Evolutionary conservation across 2,329 filamentous ascomycete species (phyloP).

Genomic region (Zasmidium angulare): DNA sequence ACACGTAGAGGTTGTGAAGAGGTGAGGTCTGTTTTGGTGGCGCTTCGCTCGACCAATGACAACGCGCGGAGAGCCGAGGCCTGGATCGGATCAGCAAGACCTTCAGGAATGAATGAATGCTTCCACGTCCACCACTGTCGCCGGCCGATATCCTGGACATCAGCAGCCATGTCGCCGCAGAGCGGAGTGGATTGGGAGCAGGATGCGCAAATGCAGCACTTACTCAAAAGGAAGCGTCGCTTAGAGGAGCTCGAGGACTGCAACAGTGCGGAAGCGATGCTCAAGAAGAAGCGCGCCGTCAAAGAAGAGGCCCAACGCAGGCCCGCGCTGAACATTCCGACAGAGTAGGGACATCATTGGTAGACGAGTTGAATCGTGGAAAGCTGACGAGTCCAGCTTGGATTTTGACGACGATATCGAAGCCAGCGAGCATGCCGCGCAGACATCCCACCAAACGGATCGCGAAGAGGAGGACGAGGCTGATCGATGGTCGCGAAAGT

Average conservation of each 20-base stretch:
- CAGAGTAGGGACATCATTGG: conserved; percentile 7
- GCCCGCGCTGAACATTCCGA: neutral
- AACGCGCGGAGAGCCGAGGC: too few species aligned
- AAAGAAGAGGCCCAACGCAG: conserved; percentile 5
- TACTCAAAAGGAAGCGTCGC: conserved; percentile 8
- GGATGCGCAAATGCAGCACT: conserved; percentile 7
- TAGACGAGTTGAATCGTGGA: neutral
- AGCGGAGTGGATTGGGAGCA: conserved; percentile 4
- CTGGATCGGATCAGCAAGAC: too few species aligned
- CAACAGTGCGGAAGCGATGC: conserved; percentile 10
- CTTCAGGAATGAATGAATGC: too few species aligned
- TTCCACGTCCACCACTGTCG: too few species aligned
- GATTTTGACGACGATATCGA: conserved; percentile 14
- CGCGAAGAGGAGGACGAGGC: neutral
- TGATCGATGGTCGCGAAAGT: neutral
- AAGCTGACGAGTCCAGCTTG: conserved; percentile 8
- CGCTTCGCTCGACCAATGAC: too few species aligned
- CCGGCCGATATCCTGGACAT: neutral
- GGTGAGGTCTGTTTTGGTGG: too few species aligned
- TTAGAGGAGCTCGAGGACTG: conserved; percentile 12
- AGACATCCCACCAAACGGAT: neutral
- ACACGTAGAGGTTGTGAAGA: too few species aligned
- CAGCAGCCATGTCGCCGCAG: neutral
- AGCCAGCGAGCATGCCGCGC: neutral
- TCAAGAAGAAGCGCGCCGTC: conserved; percentile 11